These are phyloP conservation scores for Ormosia emarginata DNA, from an alignment of 306 rosid species.

Conservation along the genomic window DNA sequence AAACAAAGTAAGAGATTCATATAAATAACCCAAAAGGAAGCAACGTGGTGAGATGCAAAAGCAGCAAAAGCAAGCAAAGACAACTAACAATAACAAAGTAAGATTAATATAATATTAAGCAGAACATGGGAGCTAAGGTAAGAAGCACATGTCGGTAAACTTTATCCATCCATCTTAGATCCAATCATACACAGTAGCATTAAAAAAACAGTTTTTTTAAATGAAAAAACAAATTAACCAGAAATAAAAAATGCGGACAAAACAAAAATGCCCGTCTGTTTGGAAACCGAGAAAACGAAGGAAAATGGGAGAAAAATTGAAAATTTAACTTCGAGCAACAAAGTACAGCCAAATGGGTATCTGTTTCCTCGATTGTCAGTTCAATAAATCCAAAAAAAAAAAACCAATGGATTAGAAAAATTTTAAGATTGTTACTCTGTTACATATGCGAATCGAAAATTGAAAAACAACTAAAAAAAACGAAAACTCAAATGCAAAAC, in stretches of 20 bases:
- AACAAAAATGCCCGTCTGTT: neutral
- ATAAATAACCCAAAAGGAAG: conserved; percentile 19
- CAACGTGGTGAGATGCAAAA: conserved; percentile 35
- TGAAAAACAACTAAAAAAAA: neutral
- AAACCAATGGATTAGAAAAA: neutral
- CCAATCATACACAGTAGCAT: conserved; percentile 30
- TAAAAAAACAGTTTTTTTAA: neutral
- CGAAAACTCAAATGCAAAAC: neutral
- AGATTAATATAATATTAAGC: conserved; percentile 38
- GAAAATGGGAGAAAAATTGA: neutral
- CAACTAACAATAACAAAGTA: conserved; percentile 23
- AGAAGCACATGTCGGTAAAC: conserved; percentile 53
- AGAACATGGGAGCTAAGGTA: conserved; percentile 34
- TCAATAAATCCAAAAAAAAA: neutral
- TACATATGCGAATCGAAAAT: neutral
- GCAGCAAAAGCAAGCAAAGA: conserved; percentile 47
- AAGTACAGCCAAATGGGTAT: neutral
- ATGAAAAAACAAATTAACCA: neutral
- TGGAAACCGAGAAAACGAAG: conserved; percentile 9
- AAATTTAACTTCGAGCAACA: neutral
- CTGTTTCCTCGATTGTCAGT: neutral
- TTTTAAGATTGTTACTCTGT: neutral
- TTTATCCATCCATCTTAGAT: conserved; percentile 32
- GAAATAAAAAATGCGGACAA: neutral
- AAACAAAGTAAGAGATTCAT: conserved; percentile 23